A percentile compares a stretch with the other conserved stretches of the same genome.
Evolutionary conservation across 805 yeast species (phyloP).

Genomic region (Pichia heedii): DNA sequence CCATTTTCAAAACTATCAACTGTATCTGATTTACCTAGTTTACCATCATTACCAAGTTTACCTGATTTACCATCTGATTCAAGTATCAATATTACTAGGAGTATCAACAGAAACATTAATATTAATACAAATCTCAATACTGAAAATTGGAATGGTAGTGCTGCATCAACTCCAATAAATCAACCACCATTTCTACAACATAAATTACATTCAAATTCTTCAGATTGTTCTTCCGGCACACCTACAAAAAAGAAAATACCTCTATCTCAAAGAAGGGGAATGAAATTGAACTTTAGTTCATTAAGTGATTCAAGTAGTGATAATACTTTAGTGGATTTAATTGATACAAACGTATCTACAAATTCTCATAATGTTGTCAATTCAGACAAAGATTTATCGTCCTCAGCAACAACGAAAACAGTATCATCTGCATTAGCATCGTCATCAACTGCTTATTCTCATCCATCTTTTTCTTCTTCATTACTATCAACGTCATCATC

Average conservation of each 20-base stretch:
- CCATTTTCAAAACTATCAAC: neutral
- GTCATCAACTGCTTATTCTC: too few relatives aligned
- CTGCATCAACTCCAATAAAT: neutral
- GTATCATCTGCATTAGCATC: neutral
- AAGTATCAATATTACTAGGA: neutral
- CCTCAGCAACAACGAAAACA: neutral
- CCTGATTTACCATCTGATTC: neutral
- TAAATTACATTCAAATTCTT: neutral
- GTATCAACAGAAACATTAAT: neutral
- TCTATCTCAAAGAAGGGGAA: slow-evolving; percentile 45
- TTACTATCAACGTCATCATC: too few relatives aligned
- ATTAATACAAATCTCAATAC: neutral
- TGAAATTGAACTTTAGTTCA: slow-evolving; percentile 36
- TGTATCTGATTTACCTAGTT: neutral
- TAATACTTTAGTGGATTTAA: neutral
- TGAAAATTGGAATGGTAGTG: neutral
- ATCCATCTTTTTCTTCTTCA: too few relatives aligned
- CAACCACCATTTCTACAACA: neutral
- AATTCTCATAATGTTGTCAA: slow-evolving; percentile 3
- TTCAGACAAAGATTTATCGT: neutral
- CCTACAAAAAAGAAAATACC: slow-evolving; percentile 31
- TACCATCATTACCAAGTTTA: neutral
- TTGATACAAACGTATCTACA: slow-evolving; percentile 12
- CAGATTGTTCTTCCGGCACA: neutral
- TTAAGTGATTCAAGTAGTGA: slow-evolving; percentile 7